These are phyloP conservation scores for Suillus brevipes DNA, from an alignment of 768 basidiomycete species.

Conservation along the genomic window DNA sequence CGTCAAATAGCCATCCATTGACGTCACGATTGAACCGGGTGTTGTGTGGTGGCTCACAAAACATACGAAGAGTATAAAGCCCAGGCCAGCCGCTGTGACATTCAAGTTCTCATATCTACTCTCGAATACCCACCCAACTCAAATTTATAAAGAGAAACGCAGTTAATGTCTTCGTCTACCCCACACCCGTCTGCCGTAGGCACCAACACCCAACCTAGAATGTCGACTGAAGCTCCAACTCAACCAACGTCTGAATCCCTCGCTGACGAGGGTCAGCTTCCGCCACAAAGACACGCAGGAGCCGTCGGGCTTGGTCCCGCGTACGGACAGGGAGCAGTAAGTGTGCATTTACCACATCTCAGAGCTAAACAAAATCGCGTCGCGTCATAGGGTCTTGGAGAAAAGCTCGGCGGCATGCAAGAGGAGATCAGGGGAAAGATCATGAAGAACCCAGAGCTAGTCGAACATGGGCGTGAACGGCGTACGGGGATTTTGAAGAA, in stretches of 20 bases:
- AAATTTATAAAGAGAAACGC: background rate
- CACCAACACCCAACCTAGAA: constrained; percentile 11
- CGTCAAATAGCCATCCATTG: too few relatives aligned
- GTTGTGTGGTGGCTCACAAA: too few relatives aligned
- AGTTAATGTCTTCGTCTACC: constrained; percentile 13
- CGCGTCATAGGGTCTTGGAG: constrained; percentile 27
- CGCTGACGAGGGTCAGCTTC: constrained; percentile 25
- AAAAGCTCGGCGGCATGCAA: constrained; percentile 38
- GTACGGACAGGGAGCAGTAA: constrained; percentile 32
- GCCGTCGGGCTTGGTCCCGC: constrained; percentile 42
- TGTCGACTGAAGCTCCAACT: background rate
- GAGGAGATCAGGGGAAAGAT: constrained; percentile 44
- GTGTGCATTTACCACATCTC: constrained; percentile 9
- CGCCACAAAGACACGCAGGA: constrained; percentile 44
- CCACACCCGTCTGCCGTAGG: constrained; percentile 24
- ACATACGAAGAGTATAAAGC: too few relatives aligned
- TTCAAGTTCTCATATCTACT: background rate
- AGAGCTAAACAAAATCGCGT: background rate
- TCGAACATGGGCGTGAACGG: constrained; percentile 38
- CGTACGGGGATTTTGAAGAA: constrained; percentile 42
- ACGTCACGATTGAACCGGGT: too few relatives aligned
- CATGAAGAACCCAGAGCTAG: constrained; percentile 35
- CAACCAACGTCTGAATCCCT: background rate
- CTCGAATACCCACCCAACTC: background rate
- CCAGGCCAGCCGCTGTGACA: too few relatives aligned